These are phyloP conservation scores for Fusarium sp. DNA, from an alignment of 2,329 filamentous ascomycete species.

Conservation along the genomic window DNA sequence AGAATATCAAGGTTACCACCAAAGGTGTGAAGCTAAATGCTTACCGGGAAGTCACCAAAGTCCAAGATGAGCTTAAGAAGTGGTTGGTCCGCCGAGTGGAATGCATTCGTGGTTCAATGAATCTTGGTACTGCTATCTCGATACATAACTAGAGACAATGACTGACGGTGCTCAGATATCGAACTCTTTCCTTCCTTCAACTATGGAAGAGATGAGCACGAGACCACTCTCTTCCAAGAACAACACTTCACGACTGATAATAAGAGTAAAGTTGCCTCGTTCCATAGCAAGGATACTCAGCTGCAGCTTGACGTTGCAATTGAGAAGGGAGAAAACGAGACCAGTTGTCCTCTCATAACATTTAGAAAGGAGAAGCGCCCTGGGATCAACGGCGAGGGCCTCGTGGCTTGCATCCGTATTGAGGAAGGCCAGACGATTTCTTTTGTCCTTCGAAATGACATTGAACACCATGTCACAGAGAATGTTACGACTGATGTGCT, in stretches of 20 bases:
- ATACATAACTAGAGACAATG: not conserved
- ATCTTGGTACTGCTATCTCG: conserved; percentile 56
- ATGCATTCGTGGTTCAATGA: conserved; percentile 73
- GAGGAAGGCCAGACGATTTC: conserved; percentile 74
- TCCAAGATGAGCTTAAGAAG: conserved; percentile 71
- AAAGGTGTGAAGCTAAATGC: conserved; percentile 59
- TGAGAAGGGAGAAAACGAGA: conserved; percentile 59
- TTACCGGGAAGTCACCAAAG: conserved; percentile 62
- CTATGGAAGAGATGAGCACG: conserved; percentile 72
- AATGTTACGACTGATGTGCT: conserved; percentile 67
- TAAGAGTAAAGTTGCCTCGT: conserved; percentile 69
- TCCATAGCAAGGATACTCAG: conserved; percentile 66
- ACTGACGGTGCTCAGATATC: conserved; percentile 57
- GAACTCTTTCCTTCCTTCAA: conserved; percentile 79
- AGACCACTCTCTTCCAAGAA: conserved; percentile 62
- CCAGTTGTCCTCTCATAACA: conserved; percentile 59
- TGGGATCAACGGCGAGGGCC: conserved; percentile 68
- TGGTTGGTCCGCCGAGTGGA: conserved; percentile 78
- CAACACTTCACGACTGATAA: conserved; percentile 50
- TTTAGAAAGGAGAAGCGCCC: conserved; percentile 64
- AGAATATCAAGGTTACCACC: conserved; percentile 62
- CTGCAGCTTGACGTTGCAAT: conserved; percentile 75
- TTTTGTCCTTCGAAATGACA: conserved; percentile 73
- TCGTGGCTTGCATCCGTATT: conserved; percentile 68
- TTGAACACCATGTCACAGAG: conserved; percentile 64